Evolutionary conservation across 2,329 filamentous ascomycete species (phyloP), one percentile per base, ranked within the genome.

Genomic region (Bipolaris sorokiniana): DNA sequence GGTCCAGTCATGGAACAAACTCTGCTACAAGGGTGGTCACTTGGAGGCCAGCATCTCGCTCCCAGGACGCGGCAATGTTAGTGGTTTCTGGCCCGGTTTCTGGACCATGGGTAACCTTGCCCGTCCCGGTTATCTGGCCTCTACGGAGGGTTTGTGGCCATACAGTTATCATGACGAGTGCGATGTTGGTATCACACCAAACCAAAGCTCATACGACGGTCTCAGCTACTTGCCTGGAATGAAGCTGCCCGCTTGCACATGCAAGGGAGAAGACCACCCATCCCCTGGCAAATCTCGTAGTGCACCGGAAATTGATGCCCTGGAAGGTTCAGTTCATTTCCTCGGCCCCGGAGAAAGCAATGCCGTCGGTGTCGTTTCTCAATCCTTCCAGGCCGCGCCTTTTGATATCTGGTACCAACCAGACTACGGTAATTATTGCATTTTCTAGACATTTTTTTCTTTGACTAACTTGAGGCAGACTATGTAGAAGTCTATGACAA

Each of bases 21-120:
- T 90, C 52, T 90, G 88, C 74, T 90, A 90, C 78, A 90, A 88
- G 59, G 87, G 88, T 31, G 88, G 88, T 3, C 83, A 88, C 46
- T 70, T 91, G 13, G 88, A 91, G 76, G 87, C 87, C 18, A 88
- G 86, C 67, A 86, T 90, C 50, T 90, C 88, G 3, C 78, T 91
- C 5, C 88, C 88, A 13, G 88, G 88, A 15, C 77, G 81, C 45
- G 88, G 88, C 44, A 86, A 90, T 61, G 83, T 86, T 13, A 82
- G 85, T 53, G 88, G 88, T 55, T 88, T 90, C 75, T 91, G 88
- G 88, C 88, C 88, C 40, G 88, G 88, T 74, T 89, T 90, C 74
- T 91, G 88, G 88, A 82, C 87, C 0, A 90, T 91, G 86, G 88
- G 88, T 4, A 91, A 91, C 67, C 80, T 91, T 20, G 88, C 85